These are phyloP conservation scores for Purpureocillium takamizusanense DNA, from an alignment of 2,329 filamentous ascomycete species.

Conservation along the genomic window DNA sequence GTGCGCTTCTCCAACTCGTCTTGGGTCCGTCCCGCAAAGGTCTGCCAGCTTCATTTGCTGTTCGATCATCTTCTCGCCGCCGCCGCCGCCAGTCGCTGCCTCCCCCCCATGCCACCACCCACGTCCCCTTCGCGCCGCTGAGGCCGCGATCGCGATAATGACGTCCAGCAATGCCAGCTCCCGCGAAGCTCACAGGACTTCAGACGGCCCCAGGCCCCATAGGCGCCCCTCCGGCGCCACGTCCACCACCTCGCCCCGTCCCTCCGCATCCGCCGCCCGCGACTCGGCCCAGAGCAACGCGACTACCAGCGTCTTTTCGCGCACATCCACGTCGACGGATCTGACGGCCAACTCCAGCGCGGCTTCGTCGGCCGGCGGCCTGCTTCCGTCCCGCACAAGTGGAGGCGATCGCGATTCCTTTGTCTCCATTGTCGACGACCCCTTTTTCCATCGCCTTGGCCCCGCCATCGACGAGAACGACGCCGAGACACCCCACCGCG, in stretches of 20 bases:
- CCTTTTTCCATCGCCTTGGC: constrained; percentile 42
- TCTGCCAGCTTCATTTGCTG: constrained; percentile 4
- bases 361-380: constrained; percentile 8
- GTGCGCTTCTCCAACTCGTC: constrained; percentile 2
- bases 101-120: constrained; percentile 14
- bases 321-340: constrained; percentile 5
- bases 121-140: constrained; percentile 15
- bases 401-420: constrained; percentile 36
- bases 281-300: constrained; percentile 13
- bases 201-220: constrained; percentile 8
- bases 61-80: too few relatives aligned
- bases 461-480: constrained; percentile 15
- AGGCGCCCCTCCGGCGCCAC: constrained; percentile 6
- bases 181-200: constrained; percentile 13
- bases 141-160: constrained; percentile 18
- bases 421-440: constrained; percentile 45
- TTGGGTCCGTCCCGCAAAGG: too few relatives aligned
- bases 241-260: constrained; percentile 4
- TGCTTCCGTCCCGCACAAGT: constrained; percentile 13
- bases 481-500: constrained; percentile 4
- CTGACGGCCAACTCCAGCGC: constrained; percentile 5
- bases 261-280: constrained; percentile 11
- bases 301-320: constrained; percentile 11
- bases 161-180: constrained; percentile 14
- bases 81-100: too few relatives aligned